A percentile compares a stretch with the other conserved stretches of the same genome.
Conservation (phyloP, 192 early-diverging fungal species). For the Coemansia sp. region DNA sequence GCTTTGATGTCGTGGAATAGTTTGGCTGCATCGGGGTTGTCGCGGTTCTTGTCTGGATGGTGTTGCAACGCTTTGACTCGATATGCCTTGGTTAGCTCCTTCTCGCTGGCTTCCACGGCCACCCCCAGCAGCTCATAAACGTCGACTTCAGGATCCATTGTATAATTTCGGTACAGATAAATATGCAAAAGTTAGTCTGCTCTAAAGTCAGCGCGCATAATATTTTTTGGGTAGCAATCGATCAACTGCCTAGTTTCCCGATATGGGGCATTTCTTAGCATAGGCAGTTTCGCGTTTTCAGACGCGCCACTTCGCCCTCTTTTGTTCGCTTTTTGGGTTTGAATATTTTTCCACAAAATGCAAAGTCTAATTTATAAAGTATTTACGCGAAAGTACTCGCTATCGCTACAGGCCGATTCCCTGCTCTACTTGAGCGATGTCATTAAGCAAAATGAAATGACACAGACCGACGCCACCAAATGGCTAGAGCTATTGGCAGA, state of each 20-base stretch:
- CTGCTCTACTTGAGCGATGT: constrained; percentile 63
- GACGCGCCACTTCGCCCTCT: neutral
- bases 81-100: constrained; percentile 80
- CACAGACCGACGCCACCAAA: constrained; percentile 57
- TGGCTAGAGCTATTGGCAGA: constrained; percentile 72
- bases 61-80: constrained; percentile 77
- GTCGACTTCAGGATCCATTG: constrained; percentile 15
- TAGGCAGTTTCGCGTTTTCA: too few relatives aligned
- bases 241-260: neutral
- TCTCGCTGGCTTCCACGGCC: constrained; percentile 67
- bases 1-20: constrained; percentile 41
- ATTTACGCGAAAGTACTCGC: constrained; percentile 80
- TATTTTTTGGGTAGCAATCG: constrained; percentile 12
- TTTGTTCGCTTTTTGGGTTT: neutral
- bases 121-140: constrained; percentile 90
- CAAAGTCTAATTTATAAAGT: constrained; percentile 66
- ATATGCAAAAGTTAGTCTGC: neutral
- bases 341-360: constrained; percentile 13
- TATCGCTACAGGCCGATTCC: constrained; percentile 77
- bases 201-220: neutral
- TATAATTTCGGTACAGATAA: neutral
- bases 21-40: constrained; percentile 30
- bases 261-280: neutral
- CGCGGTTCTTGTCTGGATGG: constrained; percentile 92
- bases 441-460: constrained; percentile 52